A percentile compares a stretch with the other conserved stretches of the same genome.
These are phyloP conservation scores for Primulina huaijiensis DNA, from an alignment of 257 asterid species.

Conservation along the genomic window DNA sequence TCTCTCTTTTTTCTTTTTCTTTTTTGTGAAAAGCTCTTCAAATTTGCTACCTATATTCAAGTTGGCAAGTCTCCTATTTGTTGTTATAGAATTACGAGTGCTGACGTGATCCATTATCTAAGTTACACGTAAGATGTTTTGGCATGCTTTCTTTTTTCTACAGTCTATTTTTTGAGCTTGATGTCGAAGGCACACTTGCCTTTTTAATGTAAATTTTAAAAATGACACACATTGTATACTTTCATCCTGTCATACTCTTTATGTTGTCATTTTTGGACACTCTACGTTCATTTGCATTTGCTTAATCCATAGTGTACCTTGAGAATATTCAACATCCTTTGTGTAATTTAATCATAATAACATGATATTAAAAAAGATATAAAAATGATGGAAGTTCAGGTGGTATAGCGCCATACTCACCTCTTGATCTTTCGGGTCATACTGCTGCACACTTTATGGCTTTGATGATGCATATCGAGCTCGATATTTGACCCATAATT, in stretches of 20 bases:
- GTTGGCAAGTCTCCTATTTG: too few relatives aligned
- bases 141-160: too few relatives aligned
- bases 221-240: too few relatives aligned
- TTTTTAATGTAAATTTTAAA: too few relatives aligned
- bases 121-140: too few relatives aligned
- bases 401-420: neutral
- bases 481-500: neutral
- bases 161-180: too few relatives aligned
- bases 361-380: too few relatives aligned
- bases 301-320: neutral
- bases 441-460: neutral
- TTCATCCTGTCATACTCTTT: neutral
- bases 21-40: neutral
- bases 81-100: too few relatives aligned
- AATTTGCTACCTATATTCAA: neutral
- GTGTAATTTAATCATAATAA: neutral
- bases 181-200: too few relatives aligned
- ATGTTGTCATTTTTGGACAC: neutral
- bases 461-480: neutral
- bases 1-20: too few relatives aligned
- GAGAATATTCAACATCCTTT: neutral
- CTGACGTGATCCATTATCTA: too few relatives aligned
- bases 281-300: neutral
- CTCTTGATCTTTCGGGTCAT: neutral
- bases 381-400: neutral